Base-by-base conservation (phyloP, 495 filamentous ascomycete species). In the Penicillium cosmopolitanum region DNA sequence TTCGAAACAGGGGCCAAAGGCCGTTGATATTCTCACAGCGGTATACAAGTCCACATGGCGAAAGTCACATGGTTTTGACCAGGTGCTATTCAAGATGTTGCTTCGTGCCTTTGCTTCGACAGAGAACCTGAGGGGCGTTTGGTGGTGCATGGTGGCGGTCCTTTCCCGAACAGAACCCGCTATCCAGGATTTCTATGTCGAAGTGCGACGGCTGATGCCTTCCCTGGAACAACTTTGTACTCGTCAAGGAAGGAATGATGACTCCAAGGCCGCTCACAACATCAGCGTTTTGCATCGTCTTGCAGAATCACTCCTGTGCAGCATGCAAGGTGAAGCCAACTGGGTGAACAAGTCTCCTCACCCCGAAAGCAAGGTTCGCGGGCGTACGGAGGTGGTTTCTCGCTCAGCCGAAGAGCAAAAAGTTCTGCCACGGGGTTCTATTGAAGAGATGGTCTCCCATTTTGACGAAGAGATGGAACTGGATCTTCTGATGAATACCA, bases 61-160 rank as follows among this genome's bases (percentile, higher is more conserved):
- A 5, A 71, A 67, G 2, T 42, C 58, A 13, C 43, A 63, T 19
- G 63, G 64, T 0, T 78, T 80, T 51, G 72, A 75, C 42, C 73
- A 71, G 25, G 69, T 73, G 2, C 74, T 72, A 51, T 68, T 80
- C 61, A 80, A 79, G 57, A 72, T 78, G 63, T 64, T 78, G 38
- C 15, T 77, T n/a, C 77, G 78, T 25, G 74, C 68, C 3, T 79
- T 71, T 53, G 65, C 72, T 9, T 47, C 34, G 4, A 47, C 60
- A 15, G 59, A 66, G 19, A 67, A 77, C 31, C 40, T 74, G n/a
- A 57, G 68, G 15, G 78, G 78, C 2, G 59, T 78, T 4, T 76
- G 78, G 55, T 80, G 78, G 78, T 78, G 76, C 53, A 60, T 79
- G 25, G 42, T 79, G 57, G 74, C 76, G 1, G 69, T 63, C 1